phyloP scores from a whole-genome alignment of 495 filamentous ascomycete genomes.

The Poronia punctata region DNA sequence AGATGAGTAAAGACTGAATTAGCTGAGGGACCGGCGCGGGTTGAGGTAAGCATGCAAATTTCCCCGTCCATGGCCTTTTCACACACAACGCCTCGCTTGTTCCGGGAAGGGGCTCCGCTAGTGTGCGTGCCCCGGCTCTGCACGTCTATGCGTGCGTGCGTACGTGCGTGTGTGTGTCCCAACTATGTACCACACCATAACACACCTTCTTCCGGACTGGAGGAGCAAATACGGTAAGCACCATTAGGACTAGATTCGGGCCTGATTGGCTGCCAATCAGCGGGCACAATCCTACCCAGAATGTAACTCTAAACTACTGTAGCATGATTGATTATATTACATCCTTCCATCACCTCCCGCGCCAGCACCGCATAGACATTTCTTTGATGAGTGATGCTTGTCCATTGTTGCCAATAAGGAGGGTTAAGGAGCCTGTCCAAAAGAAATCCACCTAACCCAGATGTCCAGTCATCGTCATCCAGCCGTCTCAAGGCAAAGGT shows the following conservation, averaged over 20 bases:
- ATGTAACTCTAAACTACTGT: background rate
- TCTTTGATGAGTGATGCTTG: no score
- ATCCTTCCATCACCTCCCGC: background rate
- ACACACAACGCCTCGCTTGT: constrained; percentile 2
- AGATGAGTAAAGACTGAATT: no score
- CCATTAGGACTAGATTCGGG: background rate
- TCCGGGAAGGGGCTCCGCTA: constrained; percentile 10
- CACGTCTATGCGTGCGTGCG: constrained; percentile 2
- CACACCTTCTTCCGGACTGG: constrained; percentile 4
- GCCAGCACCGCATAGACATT: no score
- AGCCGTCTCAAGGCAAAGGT: background rate
- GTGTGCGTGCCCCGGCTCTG: constrained; percentile 10
- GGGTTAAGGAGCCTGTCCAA: background rate
- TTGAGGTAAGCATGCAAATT: no score
- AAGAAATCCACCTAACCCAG: background rate
- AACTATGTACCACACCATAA: background rate
- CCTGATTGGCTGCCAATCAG: background rate
- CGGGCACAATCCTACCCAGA: constrained; percentile 2
- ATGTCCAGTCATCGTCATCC: background rate
- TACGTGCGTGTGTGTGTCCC: background rate
- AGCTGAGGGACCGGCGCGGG: no score
- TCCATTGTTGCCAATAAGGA: background rate
- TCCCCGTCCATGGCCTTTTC: background rate
- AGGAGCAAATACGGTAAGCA: background rate
- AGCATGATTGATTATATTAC: constrained; percentile 9